Evolutionary conservation across 495 filamentous ascomycete genomes (phyloP).

Genomic region (Terfezia boudieri): DNA sequence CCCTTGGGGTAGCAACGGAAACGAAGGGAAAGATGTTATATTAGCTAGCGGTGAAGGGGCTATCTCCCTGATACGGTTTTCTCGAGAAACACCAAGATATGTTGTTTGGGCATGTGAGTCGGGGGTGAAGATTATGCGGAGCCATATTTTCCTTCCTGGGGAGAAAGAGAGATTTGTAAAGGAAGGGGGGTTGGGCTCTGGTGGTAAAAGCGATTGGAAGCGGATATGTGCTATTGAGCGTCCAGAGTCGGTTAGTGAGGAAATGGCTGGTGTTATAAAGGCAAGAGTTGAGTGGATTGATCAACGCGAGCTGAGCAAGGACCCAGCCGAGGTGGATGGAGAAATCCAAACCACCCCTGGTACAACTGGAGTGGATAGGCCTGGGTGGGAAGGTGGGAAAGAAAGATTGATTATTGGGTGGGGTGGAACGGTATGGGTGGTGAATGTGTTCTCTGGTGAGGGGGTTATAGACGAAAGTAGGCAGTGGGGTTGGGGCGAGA

Average conservation of each 20-base stretch:
- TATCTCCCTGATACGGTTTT: constrained; percentile 84
- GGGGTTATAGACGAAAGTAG: constrained; percentile 46
- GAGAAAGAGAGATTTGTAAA: constrained; percentile 26
- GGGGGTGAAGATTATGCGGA: constrained; percentile 92
- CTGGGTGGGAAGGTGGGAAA: constrained; percentile 23
- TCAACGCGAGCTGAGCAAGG: constrained; percentile 43
- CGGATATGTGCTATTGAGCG: constrained; percentile 66
- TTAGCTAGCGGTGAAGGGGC: constrained; percentile 81
- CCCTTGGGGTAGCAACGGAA: constrained; percentile 39
- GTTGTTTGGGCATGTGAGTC: constrained; percentile 90
- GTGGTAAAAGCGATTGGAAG: constrained; percentile 40
- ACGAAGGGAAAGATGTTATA: constrained; percentile 64
- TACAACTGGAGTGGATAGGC: constrained; percentile 22
- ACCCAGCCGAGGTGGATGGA: constrained; percentile 30
- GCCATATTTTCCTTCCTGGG: constrained; percentile 44
- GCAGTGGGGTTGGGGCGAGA: constrained; percentile 59
- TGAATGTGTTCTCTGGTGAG: constrained; percentile 66
- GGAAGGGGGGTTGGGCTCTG: constrained; percentile 37
- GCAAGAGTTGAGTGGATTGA: constrained; percentile 81
- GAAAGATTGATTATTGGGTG: constrained; percentile 85
- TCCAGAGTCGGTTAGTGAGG: constrained; percentile 32
- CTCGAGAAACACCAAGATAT: constrained; percentile 57
- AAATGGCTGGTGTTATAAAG: constrained; percentile 90
- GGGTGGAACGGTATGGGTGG: constrained; percentile 88
- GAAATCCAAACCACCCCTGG: constrained; percentile 20